A percentile compares a stretch with the other conserved stretches of the same genome.
Evolutionary conservation across 2,329 filamentous ascomycete species (phyloP).

Genomic region (Arthrobotrys sphaeroides): DNA sequence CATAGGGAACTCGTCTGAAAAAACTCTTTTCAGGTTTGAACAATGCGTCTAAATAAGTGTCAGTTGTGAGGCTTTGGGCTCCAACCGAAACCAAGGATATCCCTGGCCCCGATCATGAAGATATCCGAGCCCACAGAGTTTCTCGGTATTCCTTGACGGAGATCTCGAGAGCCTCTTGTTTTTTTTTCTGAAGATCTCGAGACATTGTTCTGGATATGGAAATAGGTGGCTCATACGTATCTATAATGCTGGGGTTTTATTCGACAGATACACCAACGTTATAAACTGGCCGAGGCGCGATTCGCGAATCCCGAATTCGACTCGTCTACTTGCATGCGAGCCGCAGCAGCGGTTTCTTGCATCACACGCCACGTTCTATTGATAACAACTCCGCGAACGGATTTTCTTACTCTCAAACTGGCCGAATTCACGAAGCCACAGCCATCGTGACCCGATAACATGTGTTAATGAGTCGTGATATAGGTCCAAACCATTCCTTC

Average conservation of each 20-base stretch:
- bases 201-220: background rate
- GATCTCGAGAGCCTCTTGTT: slow-evolving; percentile 35
- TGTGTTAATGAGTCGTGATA: too few relatives aligned
- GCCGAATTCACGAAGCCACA: background rate
- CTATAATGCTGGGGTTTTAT: slow-evolving; percentile 23
- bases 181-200: slow-evolving; percentile 29
- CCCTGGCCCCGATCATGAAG: slow-evolving; percentile 26
- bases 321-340: slow-evolving; percentile 15
- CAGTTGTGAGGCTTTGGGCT: slow-evolving; percentile 42
- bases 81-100: slow-evolving; percentile 38
- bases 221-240: slow-evolving; percentile 3
- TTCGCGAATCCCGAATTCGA: slow-evolving; percentile 35
- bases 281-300: slow-evolving; percentile 17
- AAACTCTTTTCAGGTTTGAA: background rate
- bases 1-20: slow-evolving; percentile 8
- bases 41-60: slow-evolving; percentile 16
- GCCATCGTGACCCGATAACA: background rate
- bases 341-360: slow-evolving; percentile 12
- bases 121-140: slow-evolving; percentile 37
- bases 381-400: slow-evolving; percentile 1
- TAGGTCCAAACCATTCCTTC: too few relatives aligned
- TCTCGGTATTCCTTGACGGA: slow-evolving; percentile 36
- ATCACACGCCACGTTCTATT: slow-evolving; percentile 17
- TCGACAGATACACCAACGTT: slow-evolving; percentile 2
- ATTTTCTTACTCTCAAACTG: background rate